These are phyloP conservation scores for Verbascum thapsus DNA, from an alignment of 257 asterid species.

Conservation along the genomic window DNA sequence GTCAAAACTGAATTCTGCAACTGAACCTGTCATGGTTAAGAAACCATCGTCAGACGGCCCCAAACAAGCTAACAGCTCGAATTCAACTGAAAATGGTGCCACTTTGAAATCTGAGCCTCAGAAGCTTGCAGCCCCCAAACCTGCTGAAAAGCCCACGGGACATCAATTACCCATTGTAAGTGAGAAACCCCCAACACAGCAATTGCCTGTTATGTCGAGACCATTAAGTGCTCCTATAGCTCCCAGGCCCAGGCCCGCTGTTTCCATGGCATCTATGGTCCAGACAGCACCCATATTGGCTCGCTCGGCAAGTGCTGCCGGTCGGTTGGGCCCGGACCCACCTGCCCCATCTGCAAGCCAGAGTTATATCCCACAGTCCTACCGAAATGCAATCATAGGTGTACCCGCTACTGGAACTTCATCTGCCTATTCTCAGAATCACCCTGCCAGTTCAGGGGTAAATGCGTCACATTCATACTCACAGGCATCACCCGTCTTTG, in stretches of 20 bases:
- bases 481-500: constrained; percentile 41
- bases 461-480: constrained; percentile 50
- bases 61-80: constrained; percentile 46
- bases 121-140: constrained; percentile 42
- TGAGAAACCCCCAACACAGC: constrained; percentile 40
- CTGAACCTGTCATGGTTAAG: constrained; percentile 37
- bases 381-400: constrained; percentile 82
- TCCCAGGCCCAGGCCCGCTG: constrained; percentile 57
- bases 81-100: constrained; percentile 42
- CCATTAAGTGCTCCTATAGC: constrained; percentile 80
- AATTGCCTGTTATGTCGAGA: constrained; percentile 58
- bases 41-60: constrained; percentile 46
- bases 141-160: constrained; percentile 40
- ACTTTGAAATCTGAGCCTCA: constrained; percentile 38
- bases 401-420: constrained; percentile 47
- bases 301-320: constrained; percentile 79
- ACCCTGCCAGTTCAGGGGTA: constrained; percentile 46
- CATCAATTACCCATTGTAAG: constrained; percentile 31
- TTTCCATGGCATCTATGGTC: constrained; percentile 53
- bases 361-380: constrained; percentile 71
- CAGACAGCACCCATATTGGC: constrained; percentile 58
- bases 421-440: constrained; percentile 51
- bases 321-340: constrained; percentile 70
- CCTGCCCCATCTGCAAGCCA: constrained; percentile 49
- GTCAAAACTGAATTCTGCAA: constrained; percentile 34